Evolutionary conservation across 108 stramenopile species (phyloP).

Genomic region (Conticribra guillardii): DNA sequence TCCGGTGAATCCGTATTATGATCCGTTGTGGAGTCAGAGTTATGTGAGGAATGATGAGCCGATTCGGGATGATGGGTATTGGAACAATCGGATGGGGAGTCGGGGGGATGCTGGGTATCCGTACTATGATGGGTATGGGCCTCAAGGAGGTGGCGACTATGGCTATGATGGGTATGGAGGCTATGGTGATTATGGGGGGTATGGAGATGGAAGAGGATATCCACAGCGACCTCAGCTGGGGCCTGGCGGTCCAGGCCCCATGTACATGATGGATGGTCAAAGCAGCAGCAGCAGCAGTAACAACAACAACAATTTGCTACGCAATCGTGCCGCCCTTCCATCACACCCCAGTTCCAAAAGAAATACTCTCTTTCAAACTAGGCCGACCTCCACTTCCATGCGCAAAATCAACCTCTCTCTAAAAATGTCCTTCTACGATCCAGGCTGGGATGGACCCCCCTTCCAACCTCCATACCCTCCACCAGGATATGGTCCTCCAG

Average conservation of each 20-base stretch:
- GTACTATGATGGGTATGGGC: no score
- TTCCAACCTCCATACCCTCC: slow-evolving; percentile 16
- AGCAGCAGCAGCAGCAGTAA: neutral
- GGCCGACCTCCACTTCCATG: neutral
- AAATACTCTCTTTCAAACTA: neutral
- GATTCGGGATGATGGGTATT: slow-evolving; percentile 5
- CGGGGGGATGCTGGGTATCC: neutral
- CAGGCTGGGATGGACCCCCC: slow-evolving; percentile 19
- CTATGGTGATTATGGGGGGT: no score
- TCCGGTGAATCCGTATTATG: slow-evolving; percentile 43
- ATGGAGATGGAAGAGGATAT: no score
- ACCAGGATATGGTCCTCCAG: neutral
- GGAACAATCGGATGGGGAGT: neutral
- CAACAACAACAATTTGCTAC: neutral
- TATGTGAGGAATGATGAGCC: slow-evolving; percentile 16
- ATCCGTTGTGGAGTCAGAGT: slow-evolving; percentile 49
- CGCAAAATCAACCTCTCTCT: neutral
- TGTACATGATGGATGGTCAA: neutral
- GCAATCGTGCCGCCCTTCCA: neutral
- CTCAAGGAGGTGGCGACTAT: no score
- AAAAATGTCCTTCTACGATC: slow-evolving; percentile 21
- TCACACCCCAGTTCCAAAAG: neutral
- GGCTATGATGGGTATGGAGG: no score
- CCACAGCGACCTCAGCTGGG: no score
- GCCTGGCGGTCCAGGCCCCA: no score